Base-by-base conservation (phyloP, 108 stramenopile species). In the Fistulifera solaris region DNA sequence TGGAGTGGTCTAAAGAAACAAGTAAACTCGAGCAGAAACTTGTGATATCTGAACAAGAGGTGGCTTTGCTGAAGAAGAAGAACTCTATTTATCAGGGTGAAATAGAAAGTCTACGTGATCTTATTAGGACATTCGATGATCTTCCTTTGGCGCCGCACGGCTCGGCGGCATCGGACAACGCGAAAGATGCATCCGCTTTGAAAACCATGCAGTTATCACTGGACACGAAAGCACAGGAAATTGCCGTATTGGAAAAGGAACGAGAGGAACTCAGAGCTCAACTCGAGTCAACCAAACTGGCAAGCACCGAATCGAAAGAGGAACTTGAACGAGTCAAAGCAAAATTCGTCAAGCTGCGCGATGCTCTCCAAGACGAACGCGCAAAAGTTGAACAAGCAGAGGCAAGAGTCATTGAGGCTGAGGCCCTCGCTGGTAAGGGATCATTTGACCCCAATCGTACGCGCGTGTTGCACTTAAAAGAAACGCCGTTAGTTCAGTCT, bases 381-480 rank as follows among this genome's bases (percentile, higher is more conserved):
- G 61, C 67, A 56, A 89, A 84, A 70, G 88, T 78, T 10, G 76
- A 87, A 47, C 50, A 68, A 15, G 86, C 88, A 27, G 73, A 76
- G 27, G 69, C 59, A 12, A 69, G 82, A 31, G 87, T 85, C 13
- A 56, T 58, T 14, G 47, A 80, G 18, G 87, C 87, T 16, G 87
- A 89, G 55, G 73, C 70, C 16, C 58, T 89, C 45, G 82, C 86
- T 0, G 93, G 93, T n/a, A 89, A 89, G 70, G 93, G 93, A 16
- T 70, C 77, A 6, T 89, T 80, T 68, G 83, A 90, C 67, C 54
- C 74, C 4, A 76, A 89, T 16, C 62, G 57, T 12, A 86, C 88
- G 4, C 75, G 86, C 2, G 82, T 86, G 10, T 43, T 94, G 23
- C 93, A 94, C 56, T 48, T 94, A 41, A 48, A 79, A 54, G 54